A percentile compares a stretch with the other conserved stretches of the same genome.
phyloP scores from a whole-genome alignment of 495 filamentous ascomycete species.

The Durotheca rogersii region DNA sequence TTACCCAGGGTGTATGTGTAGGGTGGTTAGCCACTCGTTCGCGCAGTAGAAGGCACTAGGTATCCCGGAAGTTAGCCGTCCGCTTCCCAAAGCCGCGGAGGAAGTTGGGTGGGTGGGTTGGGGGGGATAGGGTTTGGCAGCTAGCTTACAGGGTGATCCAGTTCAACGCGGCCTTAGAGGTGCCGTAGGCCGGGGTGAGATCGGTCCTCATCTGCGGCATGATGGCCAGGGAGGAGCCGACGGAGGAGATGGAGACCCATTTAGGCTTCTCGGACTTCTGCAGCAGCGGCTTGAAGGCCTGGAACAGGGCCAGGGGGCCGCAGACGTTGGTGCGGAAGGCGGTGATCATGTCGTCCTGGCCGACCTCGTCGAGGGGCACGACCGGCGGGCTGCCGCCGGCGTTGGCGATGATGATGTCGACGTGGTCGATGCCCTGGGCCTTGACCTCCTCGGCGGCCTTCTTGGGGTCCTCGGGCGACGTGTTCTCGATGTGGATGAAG shows the following conservation, averaged over 20 bases:
- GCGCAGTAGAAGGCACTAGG: not conserved
- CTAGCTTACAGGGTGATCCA: constrained; percentile 12
- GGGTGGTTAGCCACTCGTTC: not conserved
- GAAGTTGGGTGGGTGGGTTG: not conserved
- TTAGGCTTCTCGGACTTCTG: constrained; percentile 11
- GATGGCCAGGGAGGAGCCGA: not conserved
- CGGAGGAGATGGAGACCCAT: constrained; percentile 10
- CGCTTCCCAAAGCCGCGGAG: not conserved
- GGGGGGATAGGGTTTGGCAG: too few species aligned
- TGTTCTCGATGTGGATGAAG: constrained; percentile 20
- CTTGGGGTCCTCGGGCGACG: constrained; percentile 4
- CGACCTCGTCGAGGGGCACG: constrained; percentile 13
- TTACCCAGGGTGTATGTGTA: not conserved
- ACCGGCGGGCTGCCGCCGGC: constrained; percentile 16
- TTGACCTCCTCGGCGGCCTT: constrained; percentile 8
- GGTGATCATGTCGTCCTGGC: constrained; percentile 1
- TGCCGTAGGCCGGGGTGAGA: constrained; percentile 17
- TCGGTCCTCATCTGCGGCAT: constrained; percentile 1
- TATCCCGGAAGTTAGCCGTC: not conserved
- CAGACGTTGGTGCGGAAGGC: constrained; percentile 14
- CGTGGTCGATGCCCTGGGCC: constrained; percentile 1
- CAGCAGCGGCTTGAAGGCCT: constrained; percentile 9
- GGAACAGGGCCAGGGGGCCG: constrained; percentile 13
- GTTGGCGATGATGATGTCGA: constrained; percentile 30
- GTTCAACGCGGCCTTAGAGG: constrained; percentile 12